Conservation (phyloP, 257 asterid genomes). For the Solanum lignicaule region DNA sequence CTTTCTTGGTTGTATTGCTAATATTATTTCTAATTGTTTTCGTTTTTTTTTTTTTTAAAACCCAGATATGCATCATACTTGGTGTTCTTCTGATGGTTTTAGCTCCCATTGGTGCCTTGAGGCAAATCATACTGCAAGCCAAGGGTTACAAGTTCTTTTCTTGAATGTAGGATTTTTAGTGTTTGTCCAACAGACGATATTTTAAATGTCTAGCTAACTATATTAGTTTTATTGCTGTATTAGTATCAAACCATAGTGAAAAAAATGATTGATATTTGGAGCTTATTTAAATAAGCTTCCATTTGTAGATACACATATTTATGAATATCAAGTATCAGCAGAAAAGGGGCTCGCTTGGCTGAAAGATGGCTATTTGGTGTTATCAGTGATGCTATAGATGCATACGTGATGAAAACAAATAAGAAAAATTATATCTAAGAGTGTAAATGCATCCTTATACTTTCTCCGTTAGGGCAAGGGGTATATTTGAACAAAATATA, state of each 20-base stretch:
- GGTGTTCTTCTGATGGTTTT: conserved; percentile 32
- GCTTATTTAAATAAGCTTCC: conserved; percentile 19
- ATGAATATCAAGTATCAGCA: not conserved
- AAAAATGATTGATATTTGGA: not conserved
- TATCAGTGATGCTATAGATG: not conserved
- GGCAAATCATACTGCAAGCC: conserved; percentile 28
- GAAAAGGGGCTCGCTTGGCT: not conserved
- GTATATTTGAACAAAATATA: not conserved
- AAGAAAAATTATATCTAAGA: not conserved
- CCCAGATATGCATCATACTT: conserved; percentile 40
- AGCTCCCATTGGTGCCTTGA: conserved; percentile 48
- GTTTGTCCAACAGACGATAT: not conserved
- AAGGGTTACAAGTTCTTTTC: conserved; percentile 35
- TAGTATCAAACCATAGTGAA: not conserved
- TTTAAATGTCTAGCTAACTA: not conserved
- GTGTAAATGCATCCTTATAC: not conserved
- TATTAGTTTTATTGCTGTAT: not conserved
- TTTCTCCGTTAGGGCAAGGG: not conserved
- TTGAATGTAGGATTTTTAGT: not conserved
- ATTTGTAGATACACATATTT: not conserved
- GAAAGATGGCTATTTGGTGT: not conserved
- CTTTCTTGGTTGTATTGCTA: not conserved
- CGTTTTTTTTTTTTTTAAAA: not conserved
- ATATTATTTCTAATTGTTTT: no score
- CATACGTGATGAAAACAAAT: not conserved